Base-by-base conservation (phyloP, 2,329 filamentous ascomycete species). In the Seiridium cupressi region DNA sequence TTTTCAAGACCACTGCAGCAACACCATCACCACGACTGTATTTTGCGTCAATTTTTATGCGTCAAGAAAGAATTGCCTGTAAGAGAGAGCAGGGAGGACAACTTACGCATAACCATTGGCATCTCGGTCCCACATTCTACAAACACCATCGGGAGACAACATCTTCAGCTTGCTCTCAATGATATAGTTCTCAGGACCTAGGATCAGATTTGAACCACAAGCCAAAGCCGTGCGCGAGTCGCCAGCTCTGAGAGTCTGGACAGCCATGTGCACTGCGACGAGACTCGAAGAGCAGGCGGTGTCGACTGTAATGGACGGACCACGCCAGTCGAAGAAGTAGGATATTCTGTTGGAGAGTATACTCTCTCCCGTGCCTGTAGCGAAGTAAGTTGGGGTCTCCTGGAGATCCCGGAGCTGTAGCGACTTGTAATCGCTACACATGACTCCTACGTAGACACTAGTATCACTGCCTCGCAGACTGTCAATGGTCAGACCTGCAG, bases 21-120 rank as follows among this genome's bases (percentile, higher is more conserved):
- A 74, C 66, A 10, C 78, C 80, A 51, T 74, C 72, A 4, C 70
- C 71, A n/a, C n/a, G n/a, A n/a, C n/a, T n/a, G n/a, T n/a, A n/a
- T n/a, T n/a, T n/a, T n/a, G n/a, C n/a, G n/a, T n/a, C n/a, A n/a
- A n/a, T n/a, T n/a, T n/a, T n/a, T n/a, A n/a, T n/a, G n/a, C n/a
- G n/a, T n/a, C n/a, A n/a, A n/a, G n/a, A n/a, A n/a, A n/a, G n/a
- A n/a, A n/a, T n/a, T n/a, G n/a, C n/a, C n/a, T n/a, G n/a, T n/a
- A n/a, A n/a, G n/a, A n/a, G n/a, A n/a, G n/a, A n/a, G n/a, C n/a
- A n/a, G n/a, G n/a, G n/a, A n/a, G n/a, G n/a, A n/a, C n/a, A n/a
- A n/a, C n/a, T n/a, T n/a, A n/a, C n/a, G 64, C 71, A 44, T 60
- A 62, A 76, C 70, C 3, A 74, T 59, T 36, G 3, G 57, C 79